A percentile compares a stretch with the other conserved stretches of the same genome.
Evolutionary conservation across 768 basidiomycete genomes (phyloP).

Genomic region (Roridomyces roridus): DNA sequence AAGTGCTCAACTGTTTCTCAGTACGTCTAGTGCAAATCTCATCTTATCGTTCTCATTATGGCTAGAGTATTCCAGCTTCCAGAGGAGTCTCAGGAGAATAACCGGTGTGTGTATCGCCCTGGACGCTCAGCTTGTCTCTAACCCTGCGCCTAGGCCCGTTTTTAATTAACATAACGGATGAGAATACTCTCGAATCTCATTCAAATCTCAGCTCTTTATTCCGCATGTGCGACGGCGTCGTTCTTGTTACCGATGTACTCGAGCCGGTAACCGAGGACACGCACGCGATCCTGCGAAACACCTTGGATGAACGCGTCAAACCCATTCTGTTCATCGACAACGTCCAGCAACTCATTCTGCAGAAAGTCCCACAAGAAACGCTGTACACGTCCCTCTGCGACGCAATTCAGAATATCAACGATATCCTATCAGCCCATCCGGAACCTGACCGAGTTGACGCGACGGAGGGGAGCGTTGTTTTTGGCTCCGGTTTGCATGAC

Average conservation of each 20-base stretch:
- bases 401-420: constrained; percentile 96
- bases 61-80: too few species aligned
- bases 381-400: constrained; percentile 97
- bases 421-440: constrained; percentile 96
- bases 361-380: constrained; percentile 96
- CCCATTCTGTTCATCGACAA: constrained; percentile 99
- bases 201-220: constrained; percentile 99
- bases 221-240: constrained; percentile 99
- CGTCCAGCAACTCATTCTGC: constrained; percentile 98
- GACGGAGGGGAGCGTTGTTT: constrained; percentile 96
- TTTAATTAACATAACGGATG: too few species aligned
- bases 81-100: too few species aligned
- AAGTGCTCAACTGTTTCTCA: too few species aligned
- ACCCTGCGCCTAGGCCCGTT: too few species aligned
- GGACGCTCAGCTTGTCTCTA: too few species aligned
- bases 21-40: too few species aligned
- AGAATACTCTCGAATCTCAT: too few species aligned
- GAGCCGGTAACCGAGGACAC: constrained; percentile 99
- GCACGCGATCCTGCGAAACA: constrained; percentile 97
- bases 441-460: constrained; percentile 99
- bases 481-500: constrained; percentile 98
- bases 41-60: too few species aligned
- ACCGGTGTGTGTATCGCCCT: too few species aligned
- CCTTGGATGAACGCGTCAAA: constrained; percentile 97
- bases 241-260: constrained; percentile 98